Evolutionary conservation across 2,329 filamentous ascomycete species (phyloP).

Genomic region (Coniochaeta sp.): DNA sequence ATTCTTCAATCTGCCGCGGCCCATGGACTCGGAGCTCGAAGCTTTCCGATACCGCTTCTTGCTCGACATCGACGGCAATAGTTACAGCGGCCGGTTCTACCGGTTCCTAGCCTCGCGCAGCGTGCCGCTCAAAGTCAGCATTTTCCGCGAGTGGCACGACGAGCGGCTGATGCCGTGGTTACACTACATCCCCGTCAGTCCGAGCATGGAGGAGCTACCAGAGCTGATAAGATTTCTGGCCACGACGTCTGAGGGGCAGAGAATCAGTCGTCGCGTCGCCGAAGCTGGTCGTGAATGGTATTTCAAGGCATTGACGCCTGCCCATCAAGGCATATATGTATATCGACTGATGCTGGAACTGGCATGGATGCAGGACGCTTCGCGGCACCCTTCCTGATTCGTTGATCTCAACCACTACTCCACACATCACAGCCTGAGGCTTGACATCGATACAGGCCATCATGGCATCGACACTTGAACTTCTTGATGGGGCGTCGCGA

Average conservation of each 20-base stretch:
- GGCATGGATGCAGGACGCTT: slow-evolving; percentile 28
- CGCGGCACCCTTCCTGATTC: neutral
- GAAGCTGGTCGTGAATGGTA: slow-evolving; percentile 48
- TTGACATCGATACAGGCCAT: too few species aligned
- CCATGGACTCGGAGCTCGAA: slow-evolving; percentile 16
- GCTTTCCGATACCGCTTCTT: slow-evolving; percentile 30
- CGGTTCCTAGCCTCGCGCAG: slow-evolving; percentile 39
- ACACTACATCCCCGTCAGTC: slow-evolving; percentile 47
- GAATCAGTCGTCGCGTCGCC: slow-evolving; percentile 42
- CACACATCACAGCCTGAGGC: too few species aligned
- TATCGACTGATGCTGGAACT: slow-evolving; percentile 56
- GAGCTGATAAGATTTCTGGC: slow-evolving; percentile 42
- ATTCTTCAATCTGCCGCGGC: slow-evolving; percentile 10
- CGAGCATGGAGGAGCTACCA: slow-evolving; percentile 41
- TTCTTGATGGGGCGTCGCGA: too few species aligned
- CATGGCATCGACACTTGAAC: too few species aligned
- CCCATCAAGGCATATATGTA: slow-evolving; percentile 53
- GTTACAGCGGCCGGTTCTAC: slow-evolving; percentile 46
- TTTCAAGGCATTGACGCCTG: slow-evolving; percentile 41
- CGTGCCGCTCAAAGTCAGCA: slow-evolving; percentile 41
- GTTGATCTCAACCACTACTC: too few species aligned
- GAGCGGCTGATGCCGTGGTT: slow-evolving; percentile 48
- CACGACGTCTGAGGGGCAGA: slow-evolving; percentile 35
- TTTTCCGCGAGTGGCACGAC: slow-evolving; percentile 51
- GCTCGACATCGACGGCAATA: slow-evolving; percentile 50